Evolutionary conservation across 2,329 filamentous ascomycete species (phyloP).

Genomic region (Penicillium sp.): DNA sequence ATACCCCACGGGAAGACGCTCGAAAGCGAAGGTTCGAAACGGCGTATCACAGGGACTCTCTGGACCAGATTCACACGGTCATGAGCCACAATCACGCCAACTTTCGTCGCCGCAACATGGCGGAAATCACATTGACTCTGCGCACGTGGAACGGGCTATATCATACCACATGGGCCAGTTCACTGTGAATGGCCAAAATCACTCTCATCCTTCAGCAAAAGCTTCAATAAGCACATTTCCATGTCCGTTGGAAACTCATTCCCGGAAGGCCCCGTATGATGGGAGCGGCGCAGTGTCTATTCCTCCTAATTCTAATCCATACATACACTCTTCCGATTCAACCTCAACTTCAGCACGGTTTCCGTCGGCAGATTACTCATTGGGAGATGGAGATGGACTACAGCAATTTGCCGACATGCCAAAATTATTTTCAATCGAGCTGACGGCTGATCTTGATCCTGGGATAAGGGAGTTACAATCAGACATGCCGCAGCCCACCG

Average conservation of each 20-base stretch:
- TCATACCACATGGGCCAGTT: conserved; percentile 10
- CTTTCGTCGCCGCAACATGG: conserved; percentile 1
- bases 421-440: conserved; percentile 9
- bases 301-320: conserved; percentile 7
- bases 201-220: conserved; percentile 1
- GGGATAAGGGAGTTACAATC: conserved; percentile 12
- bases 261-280: conserved; percentile 3
- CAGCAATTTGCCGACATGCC: conserved; percentile 17
- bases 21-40: conserved; percentile 30
- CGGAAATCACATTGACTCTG: not conserved
- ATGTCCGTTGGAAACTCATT: not conserved
- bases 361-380: conserved; percentile 8
- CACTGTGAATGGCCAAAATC: conserved; percentile 4
- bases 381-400: conserved; percentile 1
- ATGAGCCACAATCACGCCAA: conserved; percentile 12
- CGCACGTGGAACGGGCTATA: not conserved
- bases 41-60: conserved; percentile 10
- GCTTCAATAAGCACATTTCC: conserved; percentile 1
- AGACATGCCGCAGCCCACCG: conserved; percentile 9
- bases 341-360: conserved; percentile 5
- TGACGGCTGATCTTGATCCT: conserved; percentile 5
- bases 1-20: conserved; percentile 41
- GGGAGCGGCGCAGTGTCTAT: conserved; percentile 1
- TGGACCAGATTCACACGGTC: conserved; percentile 8
- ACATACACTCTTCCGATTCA: conserved; percentile 9